Evolutionary conservation across 78 protist genomes (phyloP).

Genomic region (Dictyostelium citrinum): DNA sequence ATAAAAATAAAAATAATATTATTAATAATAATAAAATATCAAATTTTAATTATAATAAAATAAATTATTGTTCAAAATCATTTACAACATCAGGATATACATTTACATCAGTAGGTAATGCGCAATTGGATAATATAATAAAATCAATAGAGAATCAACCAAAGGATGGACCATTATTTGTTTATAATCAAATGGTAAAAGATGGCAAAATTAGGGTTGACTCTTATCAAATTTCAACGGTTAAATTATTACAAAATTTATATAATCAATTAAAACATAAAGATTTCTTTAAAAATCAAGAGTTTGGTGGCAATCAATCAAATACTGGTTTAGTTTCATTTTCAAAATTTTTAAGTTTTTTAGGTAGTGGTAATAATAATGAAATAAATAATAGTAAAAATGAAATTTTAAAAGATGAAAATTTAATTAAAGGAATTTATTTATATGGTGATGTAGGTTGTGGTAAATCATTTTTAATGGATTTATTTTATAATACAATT

Average conservation of each 20-base stretch:
- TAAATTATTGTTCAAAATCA: not conserved
- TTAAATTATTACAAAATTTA: slow-evolving; percentile 47
- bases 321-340: not conserved
- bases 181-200: slow-evolving; percentile 23
- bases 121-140: not conserved
- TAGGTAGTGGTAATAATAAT: not conserved
- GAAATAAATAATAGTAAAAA: not conserved
- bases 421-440: slow-evolving; percentile 86
- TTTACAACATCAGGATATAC: not conserved
- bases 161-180: slow-evolving; percentile 58
- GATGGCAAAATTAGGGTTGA: slow-evolving; percentile 41
- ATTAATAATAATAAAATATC: not conserved
- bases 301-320: not conserved
- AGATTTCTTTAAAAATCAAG: not conserved
- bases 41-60: not conserved
- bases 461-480: slow-evolving; percentile 96
- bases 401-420: not conserved
- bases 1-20: not conserved
- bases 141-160: not conserved
- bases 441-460: slow-evolving; percentile 93
- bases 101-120: slow-evolving; percentile 2
- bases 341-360: not conserved
- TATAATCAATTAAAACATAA: slow-evolving; percentile 47
- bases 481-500: slow-evolving; percentile 84
- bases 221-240: slow-evolving; percentile 41